Evolutionary conservation across 192 early-diverging fungal species (phyloP), one percentile per base, ranked within the genome.

Genomic region (Coemansia sp.): DNA sequence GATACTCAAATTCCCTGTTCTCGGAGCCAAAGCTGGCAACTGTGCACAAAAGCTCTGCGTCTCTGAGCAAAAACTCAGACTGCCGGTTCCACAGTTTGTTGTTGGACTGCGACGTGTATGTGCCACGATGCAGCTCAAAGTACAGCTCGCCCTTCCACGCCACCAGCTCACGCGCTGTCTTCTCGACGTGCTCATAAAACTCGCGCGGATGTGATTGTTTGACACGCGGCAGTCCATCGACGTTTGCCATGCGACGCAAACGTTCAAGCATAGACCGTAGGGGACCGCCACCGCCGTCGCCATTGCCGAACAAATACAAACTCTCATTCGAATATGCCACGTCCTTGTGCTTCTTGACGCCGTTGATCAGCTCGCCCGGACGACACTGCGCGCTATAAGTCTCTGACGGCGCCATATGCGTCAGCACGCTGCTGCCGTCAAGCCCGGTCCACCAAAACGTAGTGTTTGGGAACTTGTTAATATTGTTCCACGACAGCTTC

Each of bases 401-500:
- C 68, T 98, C 90, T 5, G 91, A 85, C 0, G 95, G 94, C 9
- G 90, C 87, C 84, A 97, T 94, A 65, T 98, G 95, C 0, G 91
- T 93, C 62, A 97, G 71, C 11, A 94, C 83, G 47, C 83, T 77
- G 36, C 90, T 90, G 10, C 94, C 91, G 74, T 97, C 91, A 11
- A 95, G 80, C 26, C 93, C 94, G 12, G 89, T 83, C 97, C 97
- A 99, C 71, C 79, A 85, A 80, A 99, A 99, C 4, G 96, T 95
- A 0, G 97, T 96, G 65, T 95, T 87, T 7, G 97, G 97, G 71
- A 99, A 98, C 87, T 93, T 92, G 83, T 99, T 99, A 69, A 99
- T 94, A 71, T 94, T 97, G 82, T 98, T 98, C 97, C 97, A 99
- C 19, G 93, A 94, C 44, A 99, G 80, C 72, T 99, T 99, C 71